Evolutionary conservation across 2,329 filamentous ascomycete genomes (phyloP), one percentile per base, ranked within the genome.

Genomic region (Thelonectria blattea): DNA sequence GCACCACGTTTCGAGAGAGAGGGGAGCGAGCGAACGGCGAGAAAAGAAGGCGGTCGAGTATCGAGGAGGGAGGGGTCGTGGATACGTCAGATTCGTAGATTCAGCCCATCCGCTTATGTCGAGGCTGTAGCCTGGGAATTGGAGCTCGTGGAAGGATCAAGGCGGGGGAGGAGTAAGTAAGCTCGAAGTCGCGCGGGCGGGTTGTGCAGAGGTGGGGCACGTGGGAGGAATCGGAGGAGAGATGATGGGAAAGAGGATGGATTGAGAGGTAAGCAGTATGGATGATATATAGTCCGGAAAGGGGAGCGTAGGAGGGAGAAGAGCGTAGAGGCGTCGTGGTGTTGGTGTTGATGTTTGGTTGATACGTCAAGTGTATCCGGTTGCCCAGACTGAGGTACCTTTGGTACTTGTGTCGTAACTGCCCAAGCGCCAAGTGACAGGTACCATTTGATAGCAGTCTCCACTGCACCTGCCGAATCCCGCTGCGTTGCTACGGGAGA

Each of bases 71-170:
- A 52, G 34, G 12, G 22, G 37, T 50, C 22, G 22, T 58, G 47
- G 24, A 54, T 53, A 56, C 51, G 58, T 67, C 42, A 59, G 55
- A 62, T 41, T 41, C 52, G 60, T 50, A 56, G 48, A 61, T 59
- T 50, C 62, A 64, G 54, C 65, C 68, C 68, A 71, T 71, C 56
- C 62, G 66, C 59, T 63, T 63, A 58, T 55, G 55, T 54, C 58
- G 42, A 52, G 51, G 61, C 49, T 50, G 45, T 45, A 43, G 49
- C 51, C 49, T 49, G 34, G 42, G 37, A 46, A 42, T 17, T 37
- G 39, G 47, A 49, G 47, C 42, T 56, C 15, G 42, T 49, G 43
- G 53, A 50, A 50, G 34, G 14, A 39, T 41, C 34, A 59, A 54
- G 61, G 54, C 42, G 55, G 47, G 55, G 60, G 27, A 51, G 52